Evolutionary conservation across 148 eudicot genomes (phyloP), one percentile per base, ranked within the genome.

Genomic region (Selenicereus undatus): DNA sequence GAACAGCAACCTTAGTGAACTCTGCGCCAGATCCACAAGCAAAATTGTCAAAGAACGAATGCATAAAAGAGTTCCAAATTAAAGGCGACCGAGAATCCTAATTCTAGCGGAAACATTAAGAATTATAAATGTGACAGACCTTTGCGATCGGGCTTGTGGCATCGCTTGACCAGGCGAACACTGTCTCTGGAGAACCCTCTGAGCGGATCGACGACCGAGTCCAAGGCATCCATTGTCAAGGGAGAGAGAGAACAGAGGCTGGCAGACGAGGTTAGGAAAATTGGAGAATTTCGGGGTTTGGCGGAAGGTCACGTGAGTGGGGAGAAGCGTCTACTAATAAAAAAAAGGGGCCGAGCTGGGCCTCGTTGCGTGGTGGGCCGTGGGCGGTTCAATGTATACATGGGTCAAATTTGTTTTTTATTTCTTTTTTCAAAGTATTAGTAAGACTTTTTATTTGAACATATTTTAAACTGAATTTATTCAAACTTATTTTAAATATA

Each of bases 171-270:
- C 36, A 91, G 89, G 32, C 93, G 91, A 80, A 84, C 80, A 81
- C 93, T 91, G 88, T 89, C 91, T 86, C 84, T 91, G 32, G 91
- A 83, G 85, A 91, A 91, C 43, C 86, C 89, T 81, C 93, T 89
- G 77, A 91, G 80, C 24, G 93, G 93, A 82, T 91, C 91, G 79
- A 91, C 78, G 20, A 89, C 90, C 7, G 85, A 71, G 75, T 91
- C 91, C 3, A 91, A 60, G 3, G 89, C 88, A 56, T 91, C 93
- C 93, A 91, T 90, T 62, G 35, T 10, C 43, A 48, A 66, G 70
- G 17, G 51, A 74, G 43, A 56, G 60, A 51, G n/a, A 22, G 35
- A 50, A 58, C 73, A 72, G 32, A 36, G 18, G 0, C 9, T 8
- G 18, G 12, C 50, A 36, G 24, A 14, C 8, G 43, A 24, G 26